phyloP scores from a whole-genome alignment of 768 basidiomycete genomes.

The Tylopilus felleus region DNA sequence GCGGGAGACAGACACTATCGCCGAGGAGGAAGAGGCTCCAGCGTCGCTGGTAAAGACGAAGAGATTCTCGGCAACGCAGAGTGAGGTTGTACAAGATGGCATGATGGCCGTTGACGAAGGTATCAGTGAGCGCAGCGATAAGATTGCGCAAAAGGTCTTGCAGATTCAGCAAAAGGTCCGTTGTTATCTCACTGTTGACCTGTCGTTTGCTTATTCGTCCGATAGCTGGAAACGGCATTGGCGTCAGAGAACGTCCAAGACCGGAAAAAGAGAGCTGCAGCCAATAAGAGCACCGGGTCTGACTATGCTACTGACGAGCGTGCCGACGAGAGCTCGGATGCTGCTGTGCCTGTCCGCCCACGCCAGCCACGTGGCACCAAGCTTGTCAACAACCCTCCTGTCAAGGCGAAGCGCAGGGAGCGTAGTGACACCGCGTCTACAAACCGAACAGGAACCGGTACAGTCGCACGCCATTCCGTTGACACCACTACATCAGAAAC shows the following conservation, averaged over 20 bases:
- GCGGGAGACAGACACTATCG: conserved; percentile 50
- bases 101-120: conserved; percentile 87
- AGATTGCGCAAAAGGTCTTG: conserved; percentile 82
- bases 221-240: conserved; percentile 73
- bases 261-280: conserved; percentile 30
- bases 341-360: conserved; percentile 37
- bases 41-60: conserved; percentile 56
- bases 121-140: conserved; percentile 80
- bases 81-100: conserved; percentile 65
- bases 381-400: conserved; percentile 30
- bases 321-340: conserved; percentile 55
- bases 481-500: conserved; percentile 27
- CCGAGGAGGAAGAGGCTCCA: conserved; percentile 53
- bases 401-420: conserved; percentile 41
- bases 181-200: conserved; percentile 1
- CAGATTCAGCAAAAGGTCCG: conserved; percentile 89
- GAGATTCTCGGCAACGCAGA: conserved; percentile 71
- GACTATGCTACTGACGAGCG: conserved; percentile 44
- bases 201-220: conserved; percentile 6
- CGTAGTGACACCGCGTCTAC: conserved; percentile 67
- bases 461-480: conserved; percentile 22
- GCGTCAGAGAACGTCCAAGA: conserved; percentile 49
- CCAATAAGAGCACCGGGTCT: conserved; percentile 20
- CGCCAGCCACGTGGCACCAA: conserved; percentile 39
- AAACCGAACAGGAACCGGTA: conserved; percentile 43